Conservation (phyloP, 129 eudicot species). For the Centaurea solstitialis region DNA sequence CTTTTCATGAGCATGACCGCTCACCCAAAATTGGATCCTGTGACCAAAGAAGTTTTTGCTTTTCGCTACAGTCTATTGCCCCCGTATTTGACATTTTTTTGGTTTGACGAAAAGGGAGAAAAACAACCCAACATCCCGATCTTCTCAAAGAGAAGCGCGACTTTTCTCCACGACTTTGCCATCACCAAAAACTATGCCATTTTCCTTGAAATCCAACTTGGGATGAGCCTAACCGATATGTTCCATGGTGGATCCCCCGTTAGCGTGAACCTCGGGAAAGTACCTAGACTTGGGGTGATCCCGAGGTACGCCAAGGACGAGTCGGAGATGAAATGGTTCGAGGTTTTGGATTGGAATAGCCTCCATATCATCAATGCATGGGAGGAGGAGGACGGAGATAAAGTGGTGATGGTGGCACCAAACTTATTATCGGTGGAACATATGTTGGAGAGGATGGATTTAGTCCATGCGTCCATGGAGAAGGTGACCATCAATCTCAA, state of each 20-base stretch:
- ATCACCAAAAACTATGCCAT: constrained; percentile 50
- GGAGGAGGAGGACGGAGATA: constrained; percentile 51
- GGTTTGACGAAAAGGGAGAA: constrained; percentile 30
- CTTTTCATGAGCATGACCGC: constrained; percentile 40
- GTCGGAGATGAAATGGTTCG: constrained; percentile 49
- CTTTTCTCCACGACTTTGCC: constrained; percentile 51
- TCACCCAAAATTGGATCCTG: constrained; percentile 38
- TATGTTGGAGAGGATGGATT: constrained; percentile 45
- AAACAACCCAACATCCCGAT: constrained; percentile 41
- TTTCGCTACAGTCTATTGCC: constrained; percentile 45
- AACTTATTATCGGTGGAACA: constrained; percentile 55
- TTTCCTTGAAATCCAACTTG: constrained; percentile 43
- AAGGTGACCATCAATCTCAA: constrained; percentile 40
- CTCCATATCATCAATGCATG: constrained; percentile 53
- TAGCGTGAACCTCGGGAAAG: constrained; percentile 33
- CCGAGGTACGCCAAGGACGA: constrained; percentile 50
- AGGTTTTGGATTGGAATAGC: constrained; percentile 43
- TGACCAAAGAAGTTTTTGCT: constrained; percentile 37
- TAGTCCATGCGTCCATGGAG: constrained; percentile 50
- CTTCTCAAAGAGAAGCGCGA: constrained; percentile 43
- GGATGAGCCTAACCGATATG: constrained; percentile 49
- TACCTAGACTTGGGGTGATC: constrained; percentile 42
- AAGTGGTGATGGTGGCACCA: constrained; percentile 54
- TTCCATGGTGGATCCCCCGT: constrained; percentile 46
- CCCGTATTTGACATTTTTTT: constrained; percentile 33